Base-by-base conservation (phyloP, 306 rosid species). In the Rubus parviflorus region DNA sequence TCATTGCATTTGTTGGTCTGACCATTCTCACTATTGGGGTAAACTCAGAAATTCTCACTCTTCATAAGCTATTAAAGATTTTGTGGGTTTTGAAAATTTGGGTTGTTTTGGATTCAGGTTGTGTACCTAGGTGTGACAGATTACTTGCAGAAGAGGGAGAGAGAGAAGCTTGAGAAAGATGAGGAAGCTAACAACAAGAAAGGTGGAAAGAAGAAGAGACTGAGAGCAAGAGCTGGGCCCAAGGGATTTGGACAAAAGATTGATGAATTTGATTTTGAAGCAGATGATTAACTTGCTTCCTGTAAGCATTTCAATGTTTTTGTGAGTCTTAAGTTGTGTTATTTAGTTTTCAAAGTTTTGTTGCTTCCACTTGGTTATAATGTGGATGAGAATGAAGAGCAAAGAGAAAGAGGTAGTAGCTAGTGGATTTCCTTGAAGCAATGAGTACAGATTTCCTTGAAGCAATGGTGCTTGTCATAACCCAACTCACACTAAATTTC, bases 121-220 rank as follows among this genome's bases (percentile, higher is more conserved):
- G 73, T 95, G 74, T 95, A 92, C 83, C 78, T 95, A 41, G 97
- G 56, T 22, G 97, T 92, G 62, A 87, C 89, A 11, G 99, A 92
- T 73, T 95, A 84, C 68, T 80, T 95, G 83, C 93, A 88, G 91
- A 92, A 92, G 74, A 85, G 97, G 66, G 97, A 95, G 88, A 89
- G 76, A 51, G 99, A 95, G 1, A 95, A 90, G 83, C 90, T 87
- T 66, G 97, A 88, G 97, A 89, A 92, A 77, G 92, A 90, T 68
- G 97, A 89, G 65, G 81, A 81, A 5, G 73, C 80, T 56, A 81
- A 75, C 4, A 84, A 81, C 72, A 81, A 81, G 64, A 86, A 81
- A 22, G 73, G 67, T 64, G 87, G 82, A 43, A 77, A 77, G n/a
- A 94, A 82, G 79, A 91, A 74, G 88, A 89, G 82, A 81, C 82